Evolutionary conservation across 768 basidiomycete species (phyloP).

Genomic region (Rhodosporidiobolus sp.): DNA sequence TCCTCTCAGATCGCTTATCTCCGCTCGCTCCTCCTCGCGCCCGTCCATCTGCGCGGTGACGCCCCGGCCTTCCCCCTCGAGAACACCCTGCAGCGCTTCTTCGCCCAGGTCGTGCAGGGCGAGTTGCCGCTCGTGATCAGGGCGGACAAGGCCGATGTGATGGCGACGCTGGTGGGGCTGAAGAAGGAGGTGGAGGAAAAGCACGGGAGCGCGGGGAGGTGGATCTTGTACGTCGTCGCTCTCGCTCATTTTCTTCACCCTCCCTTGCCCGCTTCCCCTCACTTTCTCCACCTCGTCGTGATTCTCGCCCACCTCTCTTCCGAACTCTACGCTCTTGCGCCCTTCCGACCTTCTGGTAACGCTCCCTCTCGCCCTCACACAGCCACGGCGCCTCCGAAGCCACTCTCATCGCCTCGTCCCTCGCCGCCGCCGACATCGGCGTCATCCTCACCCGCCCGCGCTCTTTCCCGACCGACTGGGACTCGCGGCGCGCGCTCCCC

Average conservation of each 20-base stretch:
- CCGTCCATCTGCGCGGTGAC: not conserved
- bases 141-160: slow-evolving; percentile 66
- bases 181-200: slow-evolving; percentile 62
- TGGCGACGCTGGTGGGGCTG: slow-evolving; percentile 63
- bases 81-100: not conserved
- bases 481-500: slow-evolving; percentile 49
- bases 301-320: no score
- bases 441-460: slow-evolving; percentile 61
- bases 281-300: no score
- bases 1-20: slow-evolving; percentile 79
- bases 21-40: slow-evolving; percentile 59
- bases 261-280: not conserved
- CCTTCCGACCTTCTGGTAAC: no score
- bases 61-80: not conserved
- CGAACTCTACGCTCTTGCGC: no score
- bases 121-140: slow-evolving; percentile 61
- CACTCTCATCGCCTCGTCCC: slow-evolving; percentile 67
- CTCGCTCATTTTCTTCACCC: not conserved
- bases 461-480: slow-evolving; percentile 22
- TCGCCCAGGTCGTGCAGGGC: slow-evolving; percentile 50
- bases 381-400: slow-evolving; percentile 62
- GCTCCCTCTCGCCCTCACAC: not conserved
- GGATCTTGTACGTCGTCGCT: slow-evolving; percentile 51
- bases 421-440: slow-evolving; percentile 65
- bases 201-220: slow-evolving; percentile 52